Base-by-base conservation (phyloP, 2,329 filamentous ascomycete genomes). In the Ophiosphaerella korrae region DNA sequence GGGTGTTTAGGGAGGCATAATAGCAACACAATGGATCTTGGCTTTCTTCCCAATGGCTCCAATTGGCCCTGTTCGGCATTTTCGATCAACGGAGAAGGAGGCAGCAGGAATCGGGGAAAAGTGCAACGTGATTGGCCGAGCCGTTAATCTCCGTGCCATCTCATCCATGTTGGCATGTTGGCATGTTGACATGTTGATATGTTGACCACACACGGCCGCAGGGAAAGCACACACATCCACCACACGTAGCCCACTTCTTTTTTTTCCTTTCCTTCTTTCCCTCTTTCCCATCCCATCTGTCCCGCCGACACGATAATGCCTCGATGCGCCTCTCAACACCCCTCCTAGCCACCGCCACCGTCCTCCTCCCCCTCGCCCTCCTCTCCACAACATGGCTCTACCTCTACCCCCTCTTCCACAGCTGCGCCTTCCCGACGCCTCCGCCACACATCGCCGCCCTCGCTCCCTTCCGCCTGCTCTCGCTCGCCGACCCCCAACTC, bases 401-500 rank as follows among this genome's bases (percentile, higher is more conserved):
- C 77, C 79, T 93, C 34, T 97, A 96, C 71, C 92, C 94, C 7
- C 68, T 90, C 62, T 88, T 96, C 67, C 82, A 70, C 60, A 83
- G 84, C 66, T 97, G 92, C 78, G 86, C 83, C 33, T 97, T 97
- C 74, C 90, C 92, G 5, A 24, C 48, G 23, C 63, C 61, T 9
- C 53, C 59, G 13, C n/a, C 53, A 8, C 42, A 50, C 26, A 24
- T 45, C 14, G 44, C 50, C 18, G 18, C 44, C n/a, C 48, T 67
- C 53, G 90, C 91, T 3, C 90, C 92, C 0, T 96, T 97, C 67
- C 84, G 93, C 50, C 84, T 97, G 3, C 86, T 97, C 12, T 86
- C 92, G 1, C 84, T 97, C 18, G 93, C 89, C 53, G 93, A 97
- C 72, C 93, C 93, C 5, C 93, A 97, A 73, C 84, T 97, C 46